phyloP scores from a whole-genome alignment of 176 grass and related monocot species.

The Zoysia japonica region DNA sequence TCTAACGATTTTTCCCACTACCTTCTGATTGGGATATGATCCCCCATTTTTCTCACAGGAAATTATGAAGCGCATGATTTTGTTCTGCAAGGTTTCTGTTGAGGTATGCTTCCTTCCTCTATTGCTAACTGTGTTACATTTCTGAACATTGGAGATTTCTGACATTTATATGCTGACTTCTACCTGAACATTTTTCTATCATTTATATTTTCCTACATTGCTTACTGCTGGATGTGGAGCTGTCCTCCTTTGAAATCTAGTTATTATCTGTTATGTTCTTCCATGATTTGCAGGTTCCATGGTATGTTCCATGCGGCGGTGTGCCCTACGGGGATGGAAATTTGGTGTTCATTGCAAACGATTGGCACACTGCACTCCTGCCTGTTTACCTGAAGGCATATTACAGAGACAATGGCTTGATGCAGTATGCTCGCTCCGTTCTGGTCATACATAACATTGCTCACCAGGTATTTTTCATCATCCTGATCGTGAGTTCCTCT shows the following conservation, averaged over 20 bases:
- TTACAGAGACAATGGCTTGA: conserved; percentile 85
- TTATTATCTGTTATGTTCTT: not conserved
- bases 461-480: conserved; percentile 68
- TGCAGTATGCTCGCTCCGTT: conserved; percentile 80
- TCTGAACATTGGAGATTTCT: not conserved
- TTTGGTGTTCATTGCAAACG: conserved; percentile 91
- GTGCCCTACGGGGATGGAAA: conserved; percentile 88
- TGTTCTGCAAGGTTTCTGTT: conserved; percentile 91
- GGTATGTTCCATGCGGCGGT: conserved; percentile 90
- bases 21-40: conserved; percentile 1
- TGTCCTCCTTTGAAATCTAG: not conserved
- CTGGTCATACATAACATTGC: conserved; percentile 96
- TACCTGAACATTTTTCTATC: not conserved
- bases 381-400: conserved; percentile 95
- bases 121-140: not conserved
- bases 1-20: not conserved
- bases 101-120: conserved; percentile 55
- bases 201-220: not conserved
- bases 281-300: conserved; percentile 63
- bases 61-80: conserved; percentile 89
- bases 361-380: conserved; percentile 92
- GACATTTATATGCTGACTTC: not conserved
- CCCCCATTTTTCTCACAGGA: conserved; percentile 50
- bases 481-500: not conserved
- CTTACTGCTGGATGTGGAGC: not conserved